Evolutionary conservation across 2,329 filamentous ascomycete genomes (phyloP).

Genomic region (Botrytis byssoidea): DNA sequence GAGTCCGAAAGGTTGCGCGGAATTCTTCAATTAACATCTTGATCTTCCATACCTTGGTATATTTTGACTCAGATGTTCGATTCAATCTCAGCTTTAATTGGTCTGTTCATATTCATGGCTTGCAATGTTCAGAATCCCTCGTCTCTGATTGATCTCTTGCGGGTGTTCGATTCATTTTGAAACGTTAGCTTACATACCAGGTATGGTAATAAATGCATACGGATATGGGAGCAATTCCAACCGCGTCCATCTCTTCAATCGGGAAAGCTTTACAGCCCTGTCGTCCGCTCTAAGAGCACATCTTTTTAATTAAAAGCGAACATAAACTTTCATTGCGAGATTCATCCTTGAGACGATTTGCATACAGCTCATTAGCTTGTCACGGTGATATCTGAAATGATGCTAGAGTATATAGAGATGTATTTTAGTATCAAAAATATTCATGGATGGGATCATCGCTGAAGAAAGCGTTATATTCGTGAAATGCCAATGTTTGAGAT

Average conservation of each 20-base stretch:
- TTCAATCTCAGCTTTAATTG: neutral
- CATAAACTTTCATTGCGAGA: neutral
- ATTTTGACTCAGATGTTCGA: neutral
- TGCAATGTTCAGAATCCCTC: neutral
- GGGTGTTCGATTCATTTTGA: constrained; percentile 6
- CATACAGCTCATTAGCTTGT: neutral
- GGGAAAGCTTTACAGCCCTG: neutral
- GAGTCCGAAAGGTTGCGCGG: neutral
- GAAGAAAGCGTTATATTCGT: neutral
- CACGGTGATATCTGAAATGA: neutral
- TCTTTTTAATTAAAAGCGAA: neutral
- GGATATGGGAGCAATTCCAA: constrained; percentile 3
- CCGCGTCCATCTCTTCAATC: neutral
- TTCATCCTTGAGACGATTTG: neutral
- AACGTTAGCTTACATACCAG: constrained; percentile 10
- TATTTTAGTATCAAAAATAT: neutral
- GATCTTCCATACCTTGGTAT: neutral
- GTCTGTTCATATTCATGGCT: neutral
- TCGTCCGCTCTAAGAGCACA: neutral
- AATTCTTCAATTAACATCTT: neutral
- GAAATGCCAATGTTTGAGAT: constrained; percentile 3
- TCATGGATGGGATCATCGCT: neutral
- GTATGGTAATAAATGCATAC: neutral
- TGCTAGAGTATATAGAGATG: neutral
- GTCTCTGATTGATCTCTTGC: constrained; percentile 2